These are phyloP conservation scores for Berberis vulgaris DNA, from an alignment of 164 flowering plant genomes.

Conservation along the genomic window DNA sequence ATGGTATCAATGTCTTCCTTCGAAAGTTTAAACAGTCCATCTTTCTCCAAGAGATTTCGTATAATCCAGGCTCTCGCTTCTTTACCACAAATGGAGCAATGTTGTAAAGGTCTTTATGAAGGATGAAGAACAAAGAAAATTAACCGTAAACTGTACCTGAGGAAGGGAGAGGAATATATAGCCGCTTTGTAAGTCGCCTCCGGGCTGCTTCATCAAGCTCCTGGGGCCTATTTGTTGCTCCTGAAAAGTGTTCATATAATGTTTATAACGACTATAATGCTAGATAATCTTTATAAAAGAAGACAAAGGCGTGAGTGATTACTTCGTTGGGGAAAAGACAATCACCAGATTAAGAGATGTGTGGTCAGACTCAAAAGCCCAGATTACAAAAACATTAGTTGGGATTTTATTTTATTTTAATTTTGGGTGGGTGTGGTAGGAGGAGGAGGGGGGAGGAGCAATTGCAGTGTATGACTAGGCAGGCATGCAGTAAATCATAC, in stretches of 20 bases:
- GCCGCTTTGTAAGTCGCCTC: slow-evolving; percentile 88
- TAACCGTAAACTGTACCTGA: slow-evolving; percentile 37
- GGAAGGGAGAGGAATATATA: slow-evolving; percentile 96
- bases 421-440: no score
- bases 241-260: slow-evolving; percentile 27
- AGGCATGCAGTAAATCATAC: no score
- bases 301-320: no score
- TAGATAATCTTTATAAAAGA: no score
- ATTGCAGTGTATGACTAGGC: no score
- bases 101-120: slow-evolving; percentile 1
- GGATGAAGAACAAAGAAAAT: neutral
- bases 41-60: slow-evolving; percentile 74
- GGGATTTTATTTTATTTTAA: no score
- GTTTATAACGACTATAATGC: neutral
- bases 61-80: slow-evolving; percentile 98
- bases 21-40: slow-evolving; percentile 79
- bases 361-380: no score
- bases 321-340: no score
- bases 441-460: no score
- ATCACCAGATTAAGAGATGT: no score
- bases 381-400: no score
- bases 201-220: slow-evolving; percentile 99
- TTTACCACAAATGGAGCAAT: slow-evolving; percentile 20
- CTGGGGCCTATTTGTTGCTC: slow-evolving; percentile 98
- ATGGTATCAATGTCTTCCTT: slow-evolving; percentile 59